Evolutionary conservation across 192 early-diverging fungal genomes (phyloP).

Genomic region (Linnemannia zychae): DNA sequence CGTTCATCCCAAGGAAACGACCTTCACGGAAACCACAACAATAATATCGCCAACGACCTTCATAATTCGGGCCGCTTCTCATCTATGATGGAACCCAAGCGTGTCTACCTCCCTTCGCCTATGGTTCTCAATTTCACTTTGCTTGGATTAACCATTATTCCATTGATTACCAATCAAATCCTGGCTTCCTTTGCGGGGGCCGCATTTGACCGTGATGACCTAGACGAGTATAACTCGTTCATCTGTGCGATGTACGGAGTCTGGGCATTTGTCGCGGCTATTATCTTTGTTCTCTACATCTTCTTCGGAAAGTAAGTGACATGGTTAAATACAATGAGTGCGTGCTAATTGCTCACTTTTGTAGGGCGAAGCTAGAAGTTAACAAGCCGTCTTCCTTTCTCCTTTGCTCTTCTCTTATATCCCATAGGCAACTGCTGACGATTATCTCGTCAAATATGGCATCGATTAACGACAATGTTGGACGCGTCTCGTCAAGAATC

Average conservation of each 20-base stretch:
- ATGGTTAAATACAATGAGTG: background rate
- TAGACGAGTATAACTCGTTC: conserved; percentile 37
- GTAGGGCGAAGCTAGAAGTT: background rate
- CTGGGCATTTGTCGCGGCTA: conserved; percentile 45
- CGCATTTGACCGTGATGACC: conserved; percentile 37
- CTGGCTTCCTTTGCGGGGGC: conserved; percentile 47
- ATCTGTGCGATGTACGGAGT: conserved; percentile 55
- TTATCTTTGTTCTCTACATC: conserved; percentile 49
- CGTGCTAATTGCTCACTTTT: background rate
- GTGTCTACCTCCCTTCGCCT: conserved; percentile 43
- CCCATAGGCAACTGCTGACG: conserved; percentile 43
- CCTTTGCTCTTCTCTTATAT: background rate
- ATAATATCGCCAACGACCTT: conserved; percentile 5
- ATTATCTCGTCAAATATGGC: conserved; percentile 58
- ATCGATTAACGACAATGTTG: conserved; percentile 53
- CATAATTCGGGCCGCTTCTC: conserved; percentile 40
- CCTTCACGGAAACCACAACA: background rate
- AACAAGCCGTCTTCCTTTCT: background rate
- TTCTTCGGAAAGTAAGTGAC: conserved; percentile 56
- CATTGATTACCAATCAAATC: conserved; percentile 45
- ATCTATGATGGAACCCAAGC: conserved; percentile 57
- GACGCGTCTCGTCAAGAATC: conserved; percentile 41
- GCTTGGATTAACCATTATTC: conserved; percentile 37
- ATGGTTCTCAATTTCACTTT: conserved; percentile 49
- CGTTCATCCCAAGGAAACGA: conserved; percentile 27